Evolutionary conservation across 2,329 filamentous ascomycete genomes (phyloP).

Genomic region (Trichophyton equinum): DNA sequence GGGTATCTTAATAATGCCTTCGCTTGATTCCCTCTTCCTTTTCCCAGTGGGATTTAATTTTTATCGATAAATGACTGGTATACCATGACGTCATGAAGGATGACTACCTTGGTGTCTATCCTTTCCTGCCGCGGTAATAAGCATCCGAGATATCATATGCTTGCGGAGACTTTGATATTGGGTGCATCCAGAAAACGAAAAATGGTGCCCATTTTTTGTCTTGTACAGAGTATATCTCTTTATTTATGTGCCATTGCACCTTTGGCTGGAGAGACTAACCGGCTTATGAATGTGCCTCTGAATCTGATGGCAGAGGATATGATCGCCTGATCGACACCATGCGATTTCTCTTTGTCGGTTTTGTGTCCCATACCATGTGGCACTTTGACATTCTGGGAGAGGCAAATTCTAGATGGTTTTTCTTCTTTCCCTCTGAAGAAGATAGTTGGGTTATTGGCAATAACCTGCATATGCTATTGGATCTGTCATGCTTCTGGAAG

Average conservation of each 20-base stretch:
- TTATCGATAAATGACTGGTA: not conserved
- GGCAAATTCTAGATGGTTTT: not conserved
- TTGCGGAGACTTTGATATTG: not conserved
- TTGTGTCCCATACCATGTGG: not conserved
- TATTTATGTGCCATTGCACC: not conserved
- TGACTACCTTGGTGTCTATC: not conserved
- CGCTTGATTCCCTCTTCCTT: not conserved
- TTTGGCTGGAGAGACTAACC: not conserved
- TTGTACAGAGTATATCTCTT: not conserved
- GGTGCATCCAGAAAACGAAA: not conserved
- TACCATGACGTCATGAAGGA: not conserved
- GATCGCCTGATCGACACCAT: constrained; percentile 1
- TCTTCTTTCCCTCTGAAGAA: not conserved
- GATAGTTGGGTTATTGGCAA: not conserved
- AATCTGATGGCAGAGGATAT: not conserved
- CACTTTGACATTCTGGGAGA: not conserved
- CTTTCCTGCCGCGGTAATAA: not conserved
- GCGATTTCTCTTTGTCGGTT: not conserved
- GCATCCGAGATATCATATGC: not conserved
- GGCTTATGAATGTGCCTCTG: not conserved
- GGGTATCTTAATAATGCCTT: not conserved
- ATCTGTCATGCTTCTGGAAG: not conserved
- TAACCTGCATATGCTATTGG: not conserved
- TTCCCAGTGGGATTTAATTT: not conserved
- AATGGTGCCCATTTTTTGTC: not conserved